Evolutionary conservation across 148 eudicot species (phyloP).

Genomic region (Vaccinium myrtillus): DNA sequence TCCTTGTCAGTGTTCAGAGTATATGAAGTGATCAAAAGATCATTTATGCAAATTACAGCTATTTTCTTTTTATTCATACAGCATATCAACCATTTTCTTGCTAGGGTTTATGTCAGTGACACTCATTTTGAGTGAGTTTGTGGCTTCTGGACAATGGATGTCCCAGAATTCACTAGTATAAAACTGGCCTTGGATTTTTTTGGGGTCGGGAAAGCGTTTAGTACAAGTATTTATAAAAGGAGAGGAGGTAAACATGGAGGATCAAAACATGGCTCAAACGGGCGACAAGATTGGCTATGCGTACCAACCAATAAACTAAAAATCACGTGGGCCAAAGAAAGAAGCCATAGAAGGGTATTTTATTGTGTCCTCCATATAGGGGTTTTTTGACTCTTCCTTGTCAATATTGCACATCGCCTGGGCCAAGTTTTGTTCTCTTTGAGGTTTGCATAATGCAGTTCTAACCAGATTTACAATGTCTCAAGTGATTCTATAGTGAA

Average conservation of each 20-base stretch:
- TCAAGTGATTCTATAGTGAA: not conserved
- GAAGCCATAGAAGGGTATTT: not conserved
- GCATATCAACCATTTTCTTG: not conserved
- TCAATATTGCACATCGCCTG: not conserved
- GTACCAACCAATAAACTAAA: not conserved
- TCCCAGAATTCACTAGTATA: not conserved
- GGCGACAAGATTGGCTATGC: not conserved
- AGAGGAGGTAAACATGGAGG: not conserved
- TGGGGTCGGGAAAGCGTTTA: not conserved
- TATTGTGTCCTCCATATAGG: not conserved
- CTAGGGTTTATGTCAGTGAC: not conserved
- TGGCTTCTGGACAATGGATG: not conserved
- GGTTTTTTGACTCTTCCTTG: not conserved
- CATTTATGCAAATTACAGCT: not conserved
- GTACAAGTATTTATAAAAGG: not conserved
- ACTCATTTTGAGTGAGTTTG: not conserved
- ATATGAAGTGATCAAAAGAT: not conserved
- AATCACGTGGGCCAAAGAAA: not conserved
- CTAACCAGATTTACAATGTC: not conserved
- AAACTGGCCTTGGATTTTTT: not conserved
- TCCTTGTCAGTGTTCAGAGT: too few relatives aligned
- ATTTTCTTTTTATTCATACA: too few relatives aligned
- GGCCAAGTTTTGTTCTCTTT: not conserved
- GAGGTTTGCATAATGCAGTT: not conserved
- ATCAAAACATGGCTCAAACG: not conserved